Evolutionary conservation across 495 filamentous ascomycete species (phyloP).

Genomic region (Neurospora sp.): DNA sequence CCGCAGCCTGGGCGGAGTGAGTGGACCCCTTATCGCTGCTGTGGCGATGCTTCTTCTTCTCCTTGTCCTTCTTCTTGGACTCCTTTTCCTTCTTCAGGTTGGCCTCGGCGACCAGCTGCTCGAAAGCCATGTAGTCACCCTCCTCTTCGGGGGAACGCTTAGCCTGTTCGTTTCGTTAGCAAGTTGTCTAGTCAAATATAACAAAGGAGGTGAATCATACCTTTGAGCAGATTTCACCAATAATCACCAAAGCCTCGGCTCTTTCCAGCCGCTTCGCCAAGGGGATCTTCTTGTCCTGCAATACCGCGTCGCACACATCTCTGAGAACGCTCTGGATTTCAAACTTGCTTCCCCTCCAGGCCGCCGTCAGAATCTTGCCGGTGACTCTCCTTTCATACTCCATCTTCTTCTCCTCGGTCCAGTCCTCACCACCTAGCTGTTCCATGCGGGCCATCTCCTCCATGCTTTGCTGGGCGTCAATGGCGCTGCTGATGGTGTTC

Average conservation of each 20-base stretch:
- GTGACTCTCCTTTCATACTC: slow-evolving; percentile 94
- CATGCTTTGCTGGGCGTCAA: slow-evolving; percentile 96
- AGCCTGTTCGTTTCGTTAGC: slow-evolving; percentile 47
- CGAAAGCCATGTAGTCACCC: slow-evolving; percentile 97
- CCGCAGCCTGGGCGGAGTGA: slow-evolving; percentile 16
- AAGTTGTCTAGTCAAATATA: not conserved
- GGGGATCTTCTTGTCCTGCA: slow-evolving; percentile 71
- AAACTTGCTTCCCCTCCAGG: slow-evolving; percentile 94
- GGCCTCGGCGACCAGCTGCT: slow-evolving; percentile 94
- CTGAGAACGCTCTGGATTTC: slow-evolving; percentile 95
- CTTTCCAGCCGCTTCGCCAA: slow-evolving; percentile 80
- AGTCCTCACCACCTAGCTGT: slow-evolving; percentile 90
- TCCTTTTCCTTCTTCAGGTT: slow-evolving; percentile 84
- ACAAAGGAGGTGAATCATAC: slow-evolving; percentile 36
- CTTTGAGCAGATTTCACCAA: slow-evolving; percentile 79
- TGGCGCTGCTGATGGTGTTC: slow-evolving; percentile 94
- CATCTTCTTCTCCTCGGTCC: slow-evolving; percentile 96
- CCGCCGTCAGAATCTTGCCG: slow-evolving; percentile 96
- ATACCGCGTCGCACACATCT: slow-evolving; percentile 63
- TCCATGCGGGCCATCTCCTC: slow-evolving; percentile 98
- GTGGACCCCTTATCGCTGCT: slow-evolving; percentile 5
- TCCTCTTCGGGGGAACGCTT: slow-evolving; percentile 89
- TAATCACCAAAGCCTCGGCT: slow-evolving; percentile 76
- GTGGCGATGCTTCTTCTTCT: slow-evolving; percentile 32
- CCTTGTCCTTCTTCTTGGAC: slow-evolving; percentile 63